Evolutionary conservation across 306 rosid genomes (phyloP).

Genomic region (Mimosa bimucronata): DNA sequence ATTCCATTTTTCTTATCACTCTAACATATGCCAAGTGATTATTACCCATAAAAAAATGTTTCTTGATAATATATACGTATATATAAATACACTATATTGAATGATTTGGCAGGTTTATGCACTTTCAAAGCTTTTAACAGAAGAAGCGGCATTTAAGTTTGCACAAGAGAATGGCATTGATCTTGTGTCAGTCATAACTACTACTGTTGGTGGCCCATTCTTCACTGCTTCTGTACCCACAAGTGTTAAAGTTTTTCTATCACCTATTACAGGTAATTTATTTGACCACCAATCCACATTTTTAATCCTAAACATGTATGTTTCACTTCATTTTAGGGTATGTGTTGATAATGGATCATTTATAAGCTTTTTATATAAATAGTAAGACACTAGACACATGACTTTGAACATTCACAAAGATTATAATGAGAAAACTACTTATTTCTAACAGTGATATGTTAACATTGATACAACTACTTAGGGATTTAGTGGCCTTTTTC

Average conservation of each 20-base stretch:
- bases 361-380: too few species aligned
- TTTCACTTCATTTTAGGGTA: background rate
- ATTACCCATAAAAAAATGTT: too few species aligned
- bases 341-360: too few species aligned
- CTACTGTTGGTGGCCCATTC: constrained; percentile 63
- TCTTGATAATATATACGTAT: background rate
- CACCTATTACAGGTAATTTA: constrained; percentile 56
- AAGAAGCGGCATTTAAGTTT: constrained; percentile 64
- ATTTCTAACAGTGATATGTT: background rate
- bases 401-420: background rate
- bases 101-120: constrained; percentile 48
- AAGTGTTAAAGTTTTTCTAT: constrained; percentile 56
- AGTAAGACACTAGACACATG: too few species aligned
- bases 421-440: background rate
- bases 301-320: background rate
- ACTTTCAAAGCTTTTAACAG: constrained; percentile 57
- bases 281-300: background rate
- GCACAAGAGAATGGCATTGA: constrained; percentile 58
- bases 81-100: background rate
- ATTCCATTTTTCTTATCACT: too few species aligned
- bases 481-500: background rate
- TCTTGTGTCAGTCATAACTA: constrained; percentile 56
- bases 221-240: constrained; percentile 54
- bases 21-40: too few species aligned
- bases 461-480: background rate